Conservation (phyloP, 768 basidiomycete species). For the Mrakia frigida region DNA sequence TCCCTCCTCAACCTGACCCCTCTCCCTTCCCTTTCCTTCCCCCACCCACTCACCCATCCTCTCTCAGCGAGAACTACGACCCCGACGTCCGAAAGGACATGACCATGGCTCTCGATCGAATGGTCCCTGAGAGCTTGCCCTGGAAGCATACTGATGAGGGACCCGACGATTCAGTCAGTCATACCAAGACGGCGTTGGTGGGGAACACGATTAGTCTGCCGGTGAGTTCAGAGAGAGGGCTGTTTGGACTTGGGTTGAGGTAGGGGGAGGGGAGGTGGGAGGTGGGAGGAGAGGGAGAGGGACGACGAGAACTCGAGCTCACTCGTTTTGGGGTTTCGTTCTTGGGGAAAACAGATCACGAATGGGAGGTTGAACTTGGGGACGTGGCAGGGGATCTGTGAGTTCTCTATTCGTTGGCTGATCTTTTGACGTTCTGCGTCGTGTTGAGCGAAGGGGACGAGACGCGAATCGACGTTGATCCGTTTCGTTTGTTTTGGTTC, state of each 20-base stretch:
- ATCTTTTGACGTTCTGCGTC: not conserved
- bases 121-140: slow-evolving; percentile 74
- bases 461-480: not conserved
- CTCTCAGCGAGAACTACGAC: slow-evolving; percentile 84
- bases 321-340: not conserved
- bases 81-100: slow-evolving; percentile 59
- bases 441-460: not conserved
- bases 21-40: not conserved
- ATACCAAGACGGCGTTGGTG: slow-evolving; percentile 81
- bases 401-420: not conserved
- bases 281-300: not conserved
- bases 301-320: too few species aligned
- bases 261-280: not conserved
- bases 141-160: slow-evolving; percentile 91
- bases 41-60: slow-evolving; percentile 62
- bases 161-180: slow-evolving; percentile 60
- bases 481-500: not conserved
- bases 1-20: slow-evolving; percentile 48
- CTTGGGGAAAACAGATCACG: not conserved
- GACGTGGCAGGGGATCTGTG: slow-evolving; percentile 86
- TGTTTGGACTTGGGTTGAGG: not conserved
- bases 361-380: slow-evolving; percentile 62
- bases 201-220: slow-evolving; percentile 78
- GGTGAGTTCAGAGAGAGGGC: slow-evolving; percentile 52
- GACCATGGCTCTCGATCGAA: slow-evolving; percentile 82